Evolutionary conservation across 345 rosid genomes (phyloP).

Genomic region (Noccaea bulbosa): DNA sequence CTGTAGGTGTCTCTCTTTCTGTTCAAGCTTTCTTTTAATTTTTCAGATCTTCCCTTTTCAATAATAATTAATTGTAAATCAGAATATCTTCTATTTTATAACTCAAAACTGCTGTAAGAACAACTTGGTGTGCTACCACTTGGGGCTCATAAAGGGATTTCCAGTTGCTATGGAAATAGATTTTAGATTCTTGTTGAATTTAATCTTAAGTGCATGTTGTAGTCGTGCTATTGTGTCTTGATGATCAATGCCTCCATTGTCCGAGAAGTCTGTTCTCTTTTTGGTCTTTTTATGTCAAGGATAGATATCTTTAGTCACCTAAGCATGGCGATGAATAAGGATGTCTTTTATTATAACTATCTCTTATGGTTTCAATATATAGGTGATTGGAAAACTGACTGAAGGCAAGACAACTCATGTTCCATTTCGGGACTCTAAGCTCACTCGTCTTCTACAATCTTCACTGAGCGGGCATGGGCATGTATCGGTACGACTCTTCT

Average conservation of each 20-base stretch:
- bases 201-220: constrained; percentile 18
- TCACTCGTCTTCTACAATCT: constrained; percentile 98
- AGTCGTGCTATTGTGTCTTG: constrained; percentile 7
- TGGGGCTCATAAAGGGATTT: constrained; percentile 21
- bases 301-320: constrained; percentile 6
- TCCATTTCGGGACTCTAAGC: constrained; percentile 98
- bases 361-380: constrained; percentile 39
- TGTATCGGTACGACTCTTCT: constrained; percentile 81
- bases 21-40: not conserved
- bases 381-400: constrained; percentile 98
- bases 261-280: constrained; percentile 18
- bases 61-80: constrained; percentile 5
- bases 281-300: constrained; percentile 26
- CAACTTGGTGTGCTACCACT: constrained; percentile 10
- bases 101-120: constrained; percentile 6
- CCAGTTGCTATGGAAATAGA: constrained; percentile 1
- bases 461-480: constrained; percentile 97
- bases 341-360: not conserved
- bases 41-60: constrained; percentile 2
- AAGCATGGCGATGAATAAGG: not conserved
- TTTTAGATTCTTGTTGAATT: constrained; percentile 9
- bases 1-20: constrained; percentile 61
- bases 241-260: constrained; percentile 19
- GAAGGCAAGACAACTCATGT: constrained; percentile 98
- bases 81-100: not conserved